Evolutionary conservation across 2,329 filamentous ascomycete species (phyloP), one percentile per base, ranked within the genome.

Genomic region (Trichoderma atroviride): DNA sequence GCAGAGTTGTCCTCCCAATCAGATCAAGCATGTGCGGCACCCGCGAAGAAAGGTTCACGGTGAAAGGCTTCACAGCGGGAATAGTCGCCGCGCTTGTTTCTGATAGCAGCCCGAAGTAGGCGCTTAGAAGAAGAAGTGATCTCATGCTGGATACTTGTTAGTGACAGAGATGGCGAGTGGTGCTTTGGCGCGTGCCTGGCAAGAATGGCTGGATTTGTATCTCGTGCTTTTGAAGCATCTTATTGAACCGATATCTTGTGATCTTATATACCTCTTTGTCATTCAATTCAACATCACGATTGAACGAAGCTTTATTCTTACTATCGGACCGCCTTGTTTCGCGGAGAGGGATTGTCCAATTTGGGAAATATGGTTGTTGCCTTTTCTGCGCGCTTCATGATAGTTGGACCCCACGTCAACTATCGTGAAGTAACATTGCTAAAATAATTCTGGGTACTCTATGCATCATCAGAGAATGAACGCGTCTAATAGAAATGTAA

Each of bases 1-100:
- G 40, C 13, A 74, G 56, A 19, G 33, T 29, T 1, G 72, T 71
- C 7, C 56, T 68, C 56, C 66, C 69, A n/a, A 73, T 64, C 24
- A 73, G 40, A 24, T 70, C 61, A 14, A 81, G 3, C 75, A 72
- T 4, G 80, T 75, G 66, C n/a, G 58, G 66, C 22, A 57, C 58
- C 33, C 50, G n/a, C 4, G 43, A 69, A 47, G 58, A 55, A 57
- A 69, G 58, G 31, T 69, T 31, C 22, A 69, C 40, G 14, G 16
- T 40, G 13, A 64, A 55, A 1, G 66, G 59, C 27, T 33, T 63
- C 13, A 55, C 59, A 7, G 33, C 35, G 7, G 52, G 43, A 52
- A 29, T 13, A 3, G 31, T 52, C 19, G 59, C 43, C 24, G 60
- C 47, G 6, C 31, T 29, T 14, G 31, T 33, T 14, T 27, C 19